Base-by-base conservation (phyloP, 176 grass and related monocot genomes). In the Avena atlantica region DNA sequence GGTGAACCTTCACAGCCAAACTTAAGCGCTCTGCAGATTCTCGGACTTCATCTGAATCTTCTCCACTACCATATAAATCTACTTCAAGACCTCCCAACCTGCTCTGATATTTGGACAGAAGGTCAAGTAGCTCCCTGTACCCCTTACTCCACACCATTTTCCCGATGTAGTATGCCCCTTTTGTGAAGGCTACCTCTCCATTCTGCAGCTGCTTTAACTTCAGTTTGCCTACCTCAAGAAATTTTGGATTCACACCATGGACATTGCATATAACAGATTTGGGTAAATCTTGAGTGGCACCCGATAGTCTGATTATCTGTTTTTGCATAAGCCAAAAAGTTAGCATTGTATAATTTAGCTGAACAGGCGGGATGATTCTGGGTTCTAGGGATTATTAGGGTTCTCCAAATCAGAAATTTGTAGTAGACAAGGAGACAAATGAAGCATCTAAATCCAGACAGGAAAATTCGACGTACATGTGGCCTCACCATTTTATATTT, bases 101-200 rank as follows among this genome's bases (percentile, higher is more conserved):
- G 57, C 82, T 89, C 86, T 96, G 90, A 87, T 98, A 82, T 72
- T 94, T 92, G 44, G 88, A 91, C n/a, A 98, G 82, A 27, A 98
- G 82, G 65, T 96, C 80, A 20, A 98, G 87, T 75, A 98, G 92
- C 86, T 98, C 97, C 51, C 79, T 94, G 64, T 98, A 98, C 78
- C 97, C 97, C 76, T 98, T 98, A 89, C 87, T 88, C 97, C 97
- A 98, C 16, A 98, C 89, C 97, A 98, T 98, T 84, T 98, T 98
- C 61, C 97, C 97, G 25, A 98, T 96, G 58, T 98, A 96, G 85
- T 98, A 98, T 13, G 94, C 90, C 60, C 87, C 90, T 74, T 89
- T 94, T 47, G 87, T 93, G 76, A 96, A 98, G 74, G 92, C 90
- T 79, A n/a, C 60, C 19, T 98, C 93, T 31, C 89, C 92, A 83